These are phyloP conservation scores for Dalbergia cochinchinensis DNA, from an alignment of 306 rosid species.

Conservation along the genomic window DNA sequence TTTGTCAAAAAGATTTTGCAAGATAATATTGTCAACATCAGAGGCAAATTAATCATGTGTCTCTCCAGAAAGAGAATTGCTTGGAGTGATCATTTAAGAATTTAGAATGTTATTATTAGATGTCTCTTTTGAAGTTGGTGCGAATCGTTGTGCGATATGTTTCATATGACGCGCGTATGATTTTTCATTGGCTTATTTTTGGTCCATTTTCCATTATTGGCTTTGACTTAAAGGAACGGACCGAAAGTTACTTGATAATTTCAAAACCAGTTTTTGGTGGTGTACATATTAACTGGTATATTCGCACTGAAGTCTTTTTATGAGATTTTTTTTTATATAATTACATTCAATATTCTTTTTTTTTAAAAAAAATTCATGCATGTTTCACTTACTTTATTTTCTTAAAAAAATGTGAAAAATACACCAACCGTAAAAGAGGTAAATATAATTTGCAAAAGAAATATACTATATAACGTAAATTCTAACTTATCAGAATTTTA, in stretches of 20 bases:
- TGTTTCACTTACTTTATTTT: not conserved
- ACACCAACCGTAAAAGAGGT: not conserved
- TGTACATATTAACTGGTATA: no score
- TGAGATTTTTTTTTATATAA: no score
- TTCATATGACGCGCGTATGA: constrained; percentile 32
- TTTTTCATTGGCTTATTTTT: not conserved
- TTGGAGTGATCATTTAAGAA: constrained; percentile 15
- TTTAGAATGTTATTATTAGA: not conserved
- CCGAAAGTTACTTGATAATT: no score
- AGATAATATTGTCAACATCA: constrained; percentile 16
- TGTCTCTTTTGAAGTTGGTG: constrained; percentile 31
- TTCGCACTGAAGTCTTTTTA: no score
- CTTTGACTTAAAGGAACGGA: constrained; percentile 42
- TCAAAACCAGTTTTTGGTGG: not conserved
- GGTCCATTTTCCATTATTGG: not conserved
- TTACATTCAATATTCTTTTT: not conserved
- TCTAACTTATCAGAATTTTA: no score
- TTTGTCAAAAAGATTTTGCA: constrained; percentile 8
- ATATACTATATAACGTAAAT: no score
- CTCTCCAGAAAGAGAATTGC: constrained; percentile 7
- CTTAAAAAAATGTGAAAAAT: not conserved
- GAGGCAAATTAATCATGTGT: not conserved
- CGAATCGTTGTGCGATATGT: constrained; percentile 37
- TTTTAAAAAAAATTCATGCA: not conserved
- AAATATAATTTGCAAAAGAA: not conserved